Conservation (phyloP, 1,139 yeast genomes). For the Candida neerlandica region DNA sequence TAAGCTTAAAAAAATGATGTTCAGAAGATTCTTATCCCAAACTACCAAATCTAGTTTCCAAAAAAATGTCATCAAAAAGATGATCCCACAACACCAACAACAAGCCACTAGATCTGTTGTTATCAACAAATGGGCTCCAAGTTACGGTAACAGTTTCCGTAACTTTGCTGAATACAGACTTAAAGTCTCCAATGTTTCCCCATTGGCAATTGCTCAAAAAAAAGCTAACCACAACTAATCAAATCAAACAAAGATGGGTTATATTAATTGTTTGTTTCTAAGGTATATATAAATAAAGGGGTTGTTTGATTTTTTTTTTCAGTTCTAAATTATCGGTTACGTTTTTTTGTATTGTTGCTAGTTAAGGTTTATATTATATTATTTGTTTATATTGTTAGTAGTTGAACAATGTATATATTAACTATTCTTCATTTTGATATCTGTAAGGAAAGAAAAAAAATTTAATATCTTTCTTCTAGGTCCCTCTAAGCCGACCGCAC, state of each 20-base stretch:
- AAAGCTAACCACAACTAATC: not conserved
- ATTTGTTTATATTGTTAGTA: no score
- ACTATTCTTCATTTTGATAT: no score
- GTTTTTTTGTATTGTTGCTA: no score
- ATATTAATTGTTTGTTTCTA: not conserved
- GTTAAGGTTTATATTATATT: not conserved
- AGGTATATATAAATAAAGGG: not conserved
- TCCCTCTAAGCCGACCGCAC: no score
- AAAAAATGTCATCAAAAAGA: constrained; percentile 14
- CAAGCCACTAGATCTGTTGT: not conserved
- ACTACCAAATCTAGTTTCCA: constrained; percentile 12
- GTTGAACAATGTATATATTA: no score
- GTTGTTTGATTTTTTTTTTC: not conserved
- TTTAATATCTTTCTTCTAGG: no score
- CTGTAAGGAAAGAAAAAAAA: no score
- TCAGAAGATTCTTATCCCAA: constrained; percentile 15
- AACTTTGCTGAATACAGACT: constrained; percentile 60
- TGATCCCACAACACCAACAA: constrained; percentile 6
- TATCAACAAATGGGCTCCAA: constrained; percentile 36
- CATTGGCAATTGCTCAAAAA: constrained; percentile 28
- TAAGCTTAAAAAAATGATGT: constrained; percentile 6
- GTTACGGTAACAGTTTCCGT: constrained; percentile 45
- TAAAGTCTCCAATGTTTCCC: constrained; percentile 52
- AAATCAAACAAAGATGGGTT: not conserved
- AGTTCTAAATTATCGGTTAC: not conserved